A percentile compares a stretch with the other conserved stretches of the same genome.
Evolutionary conservation across 345 rosid genomes (phyloP).

Genomic region (Linum trigynum): DNA sequence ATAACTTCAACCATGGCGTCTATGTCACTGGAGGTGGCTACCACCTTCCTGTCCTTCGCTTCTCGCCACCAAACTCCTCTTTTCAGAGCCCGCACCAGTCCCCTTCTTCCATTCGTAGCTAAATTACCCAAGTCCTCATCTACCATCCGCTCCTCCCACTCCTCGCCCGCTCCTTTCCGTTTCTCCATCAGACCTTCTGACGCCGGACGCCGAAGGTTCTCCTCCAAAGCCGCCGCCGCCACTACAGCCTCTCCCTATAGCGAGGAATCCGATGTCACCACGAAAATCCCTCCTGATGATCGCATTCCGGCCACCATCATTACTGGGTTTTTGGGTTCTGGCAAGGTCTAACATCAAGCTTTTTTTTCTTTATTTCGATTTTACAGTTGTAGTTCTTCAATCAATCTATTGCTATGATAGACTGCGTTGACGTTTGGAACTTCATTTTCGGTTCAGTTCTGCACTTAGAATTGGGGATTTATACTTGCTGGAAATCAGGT

Average conservation of each 20-base stretch:
- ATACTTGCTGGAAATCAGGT: neutral
- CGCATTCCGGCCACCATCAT: constrained; percentile 94
- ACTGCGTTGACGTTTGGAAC: neutral
- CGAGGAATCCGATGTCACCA: constrained; percentile 50
- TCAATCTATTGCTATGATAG: neutral
- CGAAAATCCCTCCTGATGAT: constrained; percentile 68
- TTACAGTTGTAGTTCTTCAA: neutral
- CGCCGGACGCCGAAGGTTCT: constrained; percentile 29
- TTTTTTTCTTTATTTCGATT: neutral
- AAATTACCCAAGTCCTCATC: constrained; percentile 18
- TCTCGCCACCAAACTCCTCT: constrained; percentile 27
- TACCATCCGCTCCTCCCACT: constrained; percentile 23
- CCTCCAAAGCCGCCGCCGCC: constrained; percentile 46
- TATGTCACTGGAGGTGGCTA: constrained; percentile 47
- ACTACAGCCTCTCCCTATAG: constrained; percentile 35
- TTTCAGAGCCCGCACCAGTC: constrained; percentile 25
- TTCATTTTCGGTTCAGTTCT: too few relatives aligned
- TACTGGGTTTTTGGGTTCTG: constrained; percentile 91
- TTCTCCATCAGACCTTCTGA: constrained; percentile 5
- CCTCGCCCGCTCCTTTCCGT: constrained; percentile 13
- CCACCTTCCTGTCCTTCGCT: constrained; percentile 48
- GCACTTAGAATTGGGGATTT: neutral
- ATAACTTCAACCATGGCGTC: constrained; percentile 10
- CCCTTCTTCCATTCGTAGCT: constrained; percentile 28
- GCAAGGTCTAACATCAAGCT: constrained; percentile 42